Conservation (phyloP, 305 asterid species). For the Fraxinus paxiana region DNA sequence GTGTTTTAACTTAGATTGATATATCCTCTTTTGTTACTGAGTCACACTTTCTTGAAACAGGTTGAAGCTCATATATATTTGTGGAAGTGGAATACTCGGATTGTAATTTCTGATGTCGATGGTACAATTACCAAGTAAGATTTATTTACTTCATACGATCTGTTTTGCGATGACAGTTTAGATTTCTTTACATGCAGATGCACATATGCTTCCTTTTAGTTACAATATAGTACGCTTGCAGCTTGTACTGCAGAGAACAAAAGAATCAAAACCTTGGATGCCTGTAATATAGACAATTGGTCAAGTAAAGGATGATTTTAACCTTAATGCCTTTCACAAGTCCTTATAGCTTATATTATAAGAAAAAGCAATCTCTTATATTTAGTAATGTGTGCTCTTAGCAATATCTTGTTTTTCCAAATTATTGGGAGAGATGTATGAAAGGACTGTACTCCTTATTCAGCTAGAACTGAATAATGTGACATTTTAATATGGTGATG, state of each 20-base stretch:
- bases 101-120: conserved; percentile 88
- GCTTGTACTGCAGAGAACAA: not conserved
- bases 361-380: not conserved
- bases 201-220: not conserved
- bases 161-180: not conserved
- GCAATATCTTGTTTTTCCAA: not conserved
- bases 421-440: not conserved
- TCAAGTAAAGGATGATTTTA: not conserved
- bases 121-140: conserved; percentile 89
- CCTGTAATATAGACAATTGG: not conserved
- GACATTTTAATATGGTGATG: not conserved
- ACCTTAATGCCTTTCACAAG: not conserved
- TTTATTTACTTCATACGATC: not conserved
- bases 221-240: not conserved
- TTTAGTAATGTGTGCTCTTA: not conserved
- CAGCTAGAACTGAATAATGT: not conserved
- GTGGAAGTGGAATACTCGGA: conserved; percentile 92
- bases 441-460: not conserved
- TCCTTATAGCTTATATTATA: not conserved
- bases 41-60: conserved; percentile 33
- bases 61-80: conserved; percentile 95
- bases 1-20: not conserved
- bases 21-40: not conserved
- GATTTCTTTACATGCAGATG: not conserved
- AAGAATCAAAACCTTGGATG: not conserved